Evolutionary conservation across 2,329 filamentous ascomycete genomes (phyloP), one percentile per base, ranked within the genome.

Genomic region (Cladosporium phlei): DNA sequence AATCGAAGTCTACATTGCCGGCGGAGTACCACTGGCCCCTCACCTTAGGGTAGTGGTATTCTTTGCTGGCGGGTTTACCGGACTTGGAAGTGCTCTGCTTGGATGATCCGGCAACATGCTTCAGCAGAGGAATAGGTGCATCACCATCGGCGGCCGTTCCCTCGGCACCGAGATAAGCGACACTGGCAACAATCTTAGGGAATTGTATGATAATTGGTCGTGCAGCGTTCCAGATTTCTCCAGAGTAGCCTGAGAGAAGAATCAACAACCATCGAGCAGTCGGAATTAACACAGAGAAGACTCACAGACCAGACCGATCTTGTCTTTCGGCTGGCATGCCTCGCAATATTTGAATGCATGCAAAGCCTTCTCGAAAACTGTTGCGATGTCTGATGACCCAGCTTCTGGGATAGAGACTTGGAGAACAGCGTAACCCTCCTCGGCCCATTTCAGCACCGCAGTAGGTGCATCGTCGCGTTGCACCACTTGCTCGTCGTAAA

Each of bases 361-460:
- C 2, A 62, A 14, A 33, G 56, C 51, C n/a, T 49, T 40, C 38
- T 6, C 47, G 43, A 5, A 43, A 3, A 45, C 14, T 6, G 17
- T 20, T 17, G 14, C 16, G 16, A 45, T 17, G 12, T 45, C 21
- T 48, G 19, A 28, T 20, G 4, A 29, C 35, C n/a, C 32, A 30
- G 35, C 21, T 55, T 52, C n/a, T 52, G 54, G 1, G 67, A 56
- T 2, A 65, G 42, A 58, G 0, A 85, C 59, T 59, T 83, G 74
- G 0, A 69, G 78, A 3, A 86, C 80, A 0, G 76, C 69, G 53
- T 78, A 86, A 0, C 83, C 80, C 60, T 87, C 83, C 59, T 87
- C 83, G 0, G 82, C 82, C 83, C 83, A 86, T 63, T 86, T 87
- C 50, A 77, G 59, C 11, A 78, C 56, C 0, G 79, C 77, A 7